Conservation (phyloP, 2,329 filamentous ascomycete species). For the Fusarium haematococcum region DNA sequence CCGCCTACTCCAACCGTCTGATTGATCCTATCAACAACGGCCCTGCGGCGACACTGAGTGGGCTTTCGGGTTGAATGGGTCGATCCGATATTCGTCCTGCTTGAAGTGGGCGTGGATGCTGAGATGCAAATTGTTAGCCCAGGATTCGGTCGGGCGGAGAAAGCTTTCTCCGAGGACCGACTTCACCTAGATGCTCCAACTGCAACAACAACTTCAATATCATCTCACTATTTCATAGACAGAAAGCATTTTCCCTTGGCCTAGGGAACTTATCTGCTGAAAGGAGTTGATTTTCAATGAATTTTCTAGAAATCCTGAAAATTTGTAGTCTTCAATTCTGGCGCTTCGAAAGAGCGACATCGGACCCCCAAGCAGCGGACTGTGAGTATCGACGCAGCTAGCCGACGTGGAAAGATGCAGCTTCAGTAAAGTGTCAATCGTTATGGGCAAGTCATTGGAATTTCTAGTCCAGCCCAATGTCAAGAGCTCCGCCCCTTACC, state of each 20-base stretch:
- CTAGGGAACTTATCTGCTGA: neutral
- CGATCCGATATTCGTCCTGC: constrained; percentile 1
- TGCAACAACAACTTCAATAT: neutral
- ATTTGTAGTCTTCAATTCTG: neutral
- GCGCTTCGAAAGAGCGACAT: neutral
- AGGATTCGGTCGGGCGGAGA: constrained; percentile 6
- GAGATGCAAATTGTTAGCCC: constrained; percentile 37
- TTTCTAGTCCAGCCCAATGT: neutral
- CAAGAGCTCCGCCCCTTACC: neutral
- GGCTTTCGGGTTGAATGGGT: constrained; percentile 9
- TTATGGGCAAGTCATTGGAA: too few species aligned
- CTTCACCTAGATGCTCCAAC: neutral
- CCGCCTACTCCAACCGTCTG: neutral
- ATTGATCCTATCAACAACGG: neutral
- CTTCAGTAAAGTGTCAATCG: neutral
- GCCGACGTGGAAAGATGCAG: neutral
- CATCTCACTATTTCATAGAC: neutral
- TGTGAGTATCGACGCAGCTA: neutral
- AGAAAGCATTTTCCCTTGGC: neutral
- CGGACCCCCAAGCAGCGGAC: neutral
- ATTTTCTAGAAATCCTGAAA: neutral
- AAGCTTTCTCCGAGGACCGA: constrained; percentile 18
- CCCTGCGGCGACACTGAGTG: neutral
- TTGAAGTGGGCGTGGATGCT: constrained; percentile 22
- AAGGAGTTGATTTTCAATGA: neutral